phyloP scores from a whole-genome alignment of 2,329 filamentous ascomycete species.

The Penicillium sp. region DNA sequence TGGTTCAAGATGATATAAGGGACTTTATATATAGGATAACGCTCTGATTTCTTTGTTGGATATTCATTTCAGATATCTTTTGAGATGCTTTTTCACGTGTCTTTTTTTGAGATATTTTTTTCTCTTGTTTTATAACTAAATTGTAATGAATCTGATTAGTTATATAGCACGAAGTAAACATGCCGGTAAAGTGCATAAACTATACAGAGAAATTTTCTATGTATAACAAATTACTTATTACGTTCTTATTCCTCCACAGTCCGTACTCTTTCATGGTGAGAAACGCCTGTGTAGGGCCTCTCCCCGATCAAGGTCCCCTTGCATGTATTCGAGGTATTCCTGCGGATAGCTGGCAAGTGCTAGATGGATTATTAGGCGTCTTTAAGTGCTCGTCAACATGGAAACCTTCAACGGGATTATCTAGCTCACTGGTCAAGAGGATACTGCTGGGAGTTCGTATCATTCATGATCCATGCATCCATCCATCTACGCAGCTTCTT shows the following conservation, averaged over 20 bases:
- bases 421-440: too few species aligned
- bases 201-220: too few species aligned
- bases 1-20: not conserved
- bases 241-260: not conserved
- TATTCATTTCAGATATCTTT: not conserved
- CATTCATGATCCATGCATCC: too few species aligned
- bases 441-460: too few species aligned
- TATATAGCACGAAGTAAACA: not conserved
- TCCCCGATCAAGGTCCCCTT: not conserved
- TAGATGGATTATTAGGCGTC: too few species aligned
- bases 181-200: not conserved
- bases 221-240: not conserved
- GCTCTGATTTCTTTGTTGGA: not conserved
- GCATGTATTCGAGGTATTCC: not conserved
- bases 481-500: too few species aligned
- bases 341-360: too few species aligned
- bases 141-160: not conserved
- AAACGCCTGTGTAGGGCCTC: not conserved
- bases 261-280: not conserved
- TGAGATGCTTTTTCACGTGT: too few species aligned
- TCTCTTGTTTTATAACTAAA: not conserved
- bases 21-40: not conserved
- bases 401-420: too few species aligned
- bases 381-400: too few species aligned
- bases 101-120: not conserved